Evolutionary conservation across 2,329 filamentous ascomycete species (phyloP).

Genomic region (Graphilbum fragrans): DNA sequence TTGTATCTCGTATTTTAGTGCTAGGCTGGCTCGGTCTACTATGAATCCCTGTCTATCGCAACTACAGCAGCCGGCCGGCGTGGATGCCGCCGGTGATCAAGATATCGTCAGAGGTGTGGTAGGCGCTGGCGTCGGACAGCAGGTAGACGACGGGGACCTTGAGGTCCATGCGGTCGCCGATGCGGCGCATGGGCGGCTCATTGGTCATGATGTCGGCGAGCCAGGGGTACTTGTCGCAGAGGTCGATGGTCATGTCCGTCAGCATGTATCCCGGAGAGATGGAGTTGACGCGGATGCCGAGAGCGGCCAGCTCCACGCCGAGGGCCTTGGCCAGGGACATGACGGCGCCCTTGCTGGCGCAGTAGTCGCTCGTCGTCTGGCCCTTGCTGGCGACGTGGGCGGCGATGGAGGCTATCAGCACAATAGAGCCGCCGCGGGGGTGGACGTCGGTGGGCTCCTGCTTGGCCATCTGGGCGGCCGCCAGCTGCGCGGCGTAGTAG

Average conservation of each 20-base stretch:
- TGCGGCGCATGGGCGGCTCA: slow-evolving; percentile 4
- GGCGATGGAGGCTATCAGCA: slow-evolving; percentile 3
- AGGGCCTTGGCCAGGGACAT: slow-evolving; percentile 54
- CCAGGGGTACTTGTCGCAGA: slow-evolving; percentile 1
- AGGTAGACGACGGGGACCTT: slow-evolving; percentile 4
- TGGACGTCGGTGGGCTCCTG: no score
- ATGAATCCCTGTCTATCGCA: no score
- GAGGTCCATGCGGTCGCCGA: slow-evolving; percentile 4
- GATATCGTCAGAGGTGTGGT: slow-evolving; percentile 2
- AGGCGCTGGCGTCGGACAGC: slow-evolving; percentile 4
- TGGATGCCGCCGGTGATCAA: slow-evolving; percentile 4
- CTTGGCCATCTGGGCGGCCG: slow-evolving; percentile 3
- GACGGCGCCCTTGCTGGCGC: slow-evolving; percentile 49
- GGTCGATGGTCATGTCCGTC: slow-evolving; percentile 7
- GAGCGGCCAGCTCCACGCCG: slow-evolving; percentile 54
- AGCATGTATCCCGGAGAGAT: slow-evolving; percentile 45
- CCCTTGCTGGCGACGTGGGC: slow-evolving; percentile 1
- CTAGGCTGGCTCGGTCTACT: no score
- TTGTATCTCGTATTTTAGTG: no score
- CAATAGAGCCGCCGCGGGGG: slow-evolving; percentile 2
- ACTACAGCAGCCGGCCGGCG: no score
- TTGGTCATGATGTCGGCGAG: background rate
- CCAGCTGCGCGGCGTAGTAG: slow-evolving; percentile 3
- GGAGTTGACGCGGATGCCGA: slow-evolving; percentile 56
- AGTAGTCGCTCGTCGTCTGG: slow-evolving; percentile 3